These are phyloP conservation scores for Pseudogymnoascus pannorum DNA, from an alignment of 2,329 filamentous ascomycete genomes.

Conservation along the genomic window DNA sequence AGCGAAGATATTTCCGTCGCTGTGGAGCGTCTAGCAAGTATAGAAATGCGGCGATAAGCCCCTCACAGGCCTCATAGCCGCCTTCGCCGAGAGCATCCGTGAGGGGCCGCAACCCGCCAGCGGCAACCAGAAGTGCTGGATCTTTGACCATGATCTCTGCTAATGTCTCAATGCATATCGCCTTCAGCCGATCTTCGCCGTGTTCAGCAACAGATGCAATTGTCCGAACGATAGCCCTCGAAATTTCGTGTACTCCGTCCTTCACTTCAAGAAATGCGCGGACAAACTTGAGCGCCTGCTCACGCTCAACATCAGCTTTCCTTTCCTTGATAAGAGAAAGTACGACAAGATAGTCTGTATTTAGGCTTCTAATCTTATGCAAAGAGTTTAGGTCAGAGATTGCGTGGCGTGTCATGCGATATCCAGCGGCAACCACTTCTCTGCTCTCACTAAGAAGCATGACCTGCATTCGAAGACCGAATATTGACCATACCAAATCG, in stretches of 20 bases:
- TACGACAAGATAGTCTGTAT: slow-evolving; percentile 89
- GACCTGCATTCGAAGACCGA: slow-evolving; percentile 85
- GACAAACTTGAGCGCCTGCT: slow-evolving; percentile 95
- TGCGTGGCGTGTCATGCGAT: slow-evolving; percentile 86
- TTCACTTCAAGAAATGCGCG: slow-evolving; percentile 94
- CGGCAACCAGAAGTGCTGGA: slow-evolving; percentile 70
- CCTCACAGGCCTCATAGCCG: slow-evolving; percentile 86
- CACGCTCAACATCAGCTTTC: slow-evolving; percentile 93
- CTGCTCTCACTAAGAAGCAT: slow-evolving; percentile 94
- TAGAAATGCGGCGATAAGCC: slow-evolving; percentile 77
- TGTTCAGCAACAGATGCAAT: slow-evolving; percentile 86
- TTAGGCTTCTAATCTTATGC: slow-evolving; percentile 76
- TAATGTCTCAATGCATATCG: slow-evolving; percentile 87
- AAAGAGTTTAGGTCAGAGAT: slow-evolving; percentile 88
- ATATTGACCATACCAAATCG: slow-evolving; percentile 91
- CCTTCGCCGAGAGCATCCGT: slow-evolving; percentile 89
- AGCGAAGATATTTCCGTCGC: slow-evolving; percentile 72
- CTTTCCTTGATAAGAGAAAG: slow-evolving; percentile 89
- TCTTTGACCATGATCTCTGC: slow-evolving; percentile 87
- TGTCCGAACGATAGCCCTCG: slow-evolving; percentile 77
- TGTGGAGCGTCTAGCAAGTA: slow-evolving; percentile 82
- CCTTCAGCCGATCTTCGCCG: slow-evolving; percentile 62
- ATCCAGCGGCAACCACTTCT: slow-evolving; percentile 91
- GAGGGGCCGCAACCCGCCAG: slow-evolving; percentile 78
- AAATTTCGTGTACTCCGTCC: slow-evolving; percentile 80